Percentiles rank a stretch among this genome's conserved stretches.
phyloP scores from a whole-genome alignment of 208 protist genomes.

The Naegleria gruberi region DNA sequence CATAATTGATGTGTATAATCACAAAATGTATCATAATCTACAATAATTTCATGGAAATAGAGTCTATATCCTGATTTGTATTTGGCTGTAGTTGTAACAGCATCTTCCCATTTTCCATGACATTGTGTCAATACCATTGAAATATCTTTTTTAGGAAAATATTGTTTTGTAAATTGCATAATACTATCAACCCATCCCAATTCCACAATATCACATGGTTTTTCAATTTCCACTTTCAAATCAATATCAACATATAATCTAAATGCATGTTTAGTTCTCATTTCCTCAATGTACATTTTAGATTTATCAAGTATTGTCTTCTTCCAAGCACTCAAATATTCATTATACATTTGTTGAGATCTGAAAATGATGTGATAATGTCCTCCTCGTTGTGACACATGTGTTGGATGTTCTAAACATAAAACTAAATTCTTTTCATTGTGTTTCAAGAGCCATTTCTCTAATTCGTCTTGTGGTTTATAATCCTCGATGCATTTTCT shows the following conservation, averaged over 20 bases:
- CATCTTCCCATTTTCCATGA: background rate
- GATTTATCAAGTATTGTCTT: background rate
- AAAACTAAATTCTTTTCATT: background rate
- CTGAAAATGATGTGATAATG: background rate
- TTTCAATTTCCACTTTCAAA: background rate
- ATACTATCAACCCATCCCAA: background rate
- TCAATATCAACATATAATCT: constrained; percentile 1
- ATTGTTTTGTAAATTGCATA: background rate
- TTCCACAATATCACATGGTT: background rate
- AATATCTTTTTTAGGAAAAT: background rate
- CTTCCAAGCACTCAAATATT: background rate
- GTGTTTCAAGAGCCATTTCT: background rate
- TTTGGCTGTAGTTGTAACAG: background rate
- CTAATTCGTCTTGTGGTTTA: background rate
- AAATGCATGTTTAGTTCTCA: background rate
- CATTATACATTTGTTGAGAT: background rate
- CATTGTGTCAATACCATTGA: background rate
- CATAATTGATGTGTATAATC: background rate
- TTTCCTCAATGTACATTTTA: background rate
- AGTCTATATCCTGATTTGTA: constrained; percentile 12
- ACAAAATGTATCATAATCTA: background rate
- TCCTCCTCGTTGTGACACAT: background rate
- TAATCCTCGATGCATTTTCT: background rate
- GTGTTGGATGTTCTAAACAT: background rate
- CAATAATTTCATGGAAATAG: background rate